Evolutionary conservation across 352 stramenopile genomes (phyloP).

Genomic region (Phytophthora fragariaefolia): DNA sequence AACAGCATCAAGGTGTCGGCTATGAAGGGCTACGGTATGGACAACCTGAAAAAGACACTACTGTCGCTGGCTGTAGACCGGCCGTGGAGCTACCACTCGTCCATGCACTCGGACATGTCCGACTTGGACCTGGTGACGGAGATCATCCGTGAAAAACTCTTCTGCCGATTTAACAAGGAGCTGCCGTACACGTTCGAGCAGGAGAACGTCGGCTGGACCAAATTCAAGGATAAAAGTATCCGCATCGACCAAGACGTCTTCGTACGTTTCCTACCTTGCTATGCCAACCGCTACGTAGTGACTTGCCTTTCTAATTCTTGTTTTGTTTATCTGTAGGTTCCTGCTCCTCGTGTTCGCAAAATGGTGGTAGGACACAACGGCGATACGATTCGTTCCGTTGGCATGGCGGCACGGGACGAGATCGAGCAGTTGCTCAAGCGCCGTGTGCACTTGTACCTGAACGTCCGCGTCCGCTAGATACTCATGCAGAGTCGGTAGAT

Average conservation of each 20-base stretch:
- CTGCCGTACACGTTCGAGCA: conserved; percentile 85
- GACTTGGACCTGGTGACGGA: conserved; percentile 86
- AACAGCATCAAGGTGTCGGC: conserved; percentile 85
- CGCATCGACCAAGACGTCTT: conserved; percentile 91
- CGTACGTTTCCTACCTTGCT: no score
- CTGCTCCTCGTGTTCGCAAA: conserved; percentile 73
- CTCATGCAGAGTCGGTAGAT: background rate
- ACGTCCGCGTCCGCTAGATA: conserved; percentile 74
- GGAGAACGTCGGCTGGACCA: conserved; percentile 88
- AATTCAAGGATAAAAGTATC: conserved; percentile 86
- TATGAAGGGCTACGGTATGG: conserved; percentile 72
- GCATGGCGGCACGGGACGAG: conserved; percentile 74
- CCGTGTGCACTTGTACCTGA: conserved; percentile 85
- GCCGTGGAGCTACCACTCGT: conserved; percentile 87
- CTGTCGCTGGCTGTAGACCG: conserved; percentile 73
- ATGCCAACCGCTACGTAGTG: no score
- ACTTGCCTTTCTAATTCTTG: background rate
- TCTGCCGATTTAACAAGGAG: conserved; percentile 88
- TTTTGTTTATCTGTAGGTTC: conserved; percentile 61
- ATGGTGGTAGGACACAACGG: conserved; percentile 85
- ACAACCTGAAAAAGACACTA: conserved; percentile 67
- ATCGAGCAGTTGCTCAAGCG: conserved; percentile 77
- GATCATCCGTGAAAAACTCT: conserved; percentile 91
- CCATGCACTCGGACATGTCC: conserved; percentile 83
- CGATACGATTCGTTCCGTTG: conserved; percentile 76